These are phyloP conservation scores for Chamaenerion angustifolium DNA, from an alignment of 345 rosid genomes.

Conservation along the genomic window DNA sequence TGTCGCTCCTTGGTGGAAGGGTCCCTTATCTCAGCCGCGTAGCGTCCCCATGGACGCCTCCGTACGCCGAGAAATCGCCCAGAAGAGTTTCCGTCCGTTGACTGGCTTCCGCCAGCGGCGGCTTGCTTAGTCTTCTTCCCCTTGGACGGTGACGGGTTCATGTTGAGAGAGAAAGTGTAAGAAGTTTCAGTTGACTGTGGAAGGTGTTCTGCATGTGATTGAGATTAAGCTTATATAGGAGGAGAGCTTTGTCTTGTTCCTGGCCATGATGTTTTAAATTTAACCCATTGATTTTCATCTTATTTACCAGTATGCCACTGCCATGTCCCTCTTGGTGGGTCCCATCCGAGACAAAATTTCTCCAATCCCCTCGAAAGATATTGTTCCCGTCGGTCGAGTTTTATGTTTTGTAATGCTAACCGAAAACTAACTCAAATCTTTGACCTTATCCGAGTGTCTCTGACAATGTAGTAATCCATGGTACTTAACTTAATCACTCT, in stretches of 20 bases:
- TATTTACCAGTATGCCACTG: no score
- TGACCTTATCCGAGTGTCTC: no score
- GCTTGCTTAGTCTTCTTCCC: conserved; percentile 42
- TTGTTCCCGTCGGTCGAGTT: no score
- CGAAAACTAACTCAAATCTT: no score
- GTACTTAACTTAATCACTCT: no score
- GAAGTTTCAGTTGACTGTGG: neutral
- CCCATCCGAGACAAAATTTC: no score
- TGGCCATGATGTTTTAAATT: no score
- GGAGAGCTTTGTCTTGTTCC: conserved; percentile 3
- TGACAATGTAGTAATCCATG: no score
- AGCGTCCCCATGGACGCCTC: conserved; percentile 81
- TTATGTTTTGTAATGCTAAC: no score
- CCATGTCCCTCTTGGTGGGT: no score
- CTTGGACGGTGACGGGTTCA: conserved; percentile 26
- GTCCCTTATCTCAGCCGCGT: conserved; percentile 78
- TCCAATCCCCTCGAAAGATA: no score
- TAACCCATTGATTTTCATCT: no score
- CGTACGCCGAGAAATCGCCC: conserved; percentile 55
- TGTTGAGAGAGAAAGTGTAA: neutral
- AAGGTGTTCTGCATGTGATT: conserved; percentile 3
- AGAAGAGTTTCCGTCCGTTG: conserved; percentile 14
- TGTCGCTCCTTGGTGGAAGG: conserved; percentile 75
- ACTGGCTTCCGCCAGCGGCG: conserved; percentile 9
- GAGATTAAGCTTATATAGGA: conserved; percentile 2